These are phyloP conservation scores for Euptelea pleiosperma DNA, from an alignment of 164 flowering plant species.

Conservation along the genomic window DNA sequence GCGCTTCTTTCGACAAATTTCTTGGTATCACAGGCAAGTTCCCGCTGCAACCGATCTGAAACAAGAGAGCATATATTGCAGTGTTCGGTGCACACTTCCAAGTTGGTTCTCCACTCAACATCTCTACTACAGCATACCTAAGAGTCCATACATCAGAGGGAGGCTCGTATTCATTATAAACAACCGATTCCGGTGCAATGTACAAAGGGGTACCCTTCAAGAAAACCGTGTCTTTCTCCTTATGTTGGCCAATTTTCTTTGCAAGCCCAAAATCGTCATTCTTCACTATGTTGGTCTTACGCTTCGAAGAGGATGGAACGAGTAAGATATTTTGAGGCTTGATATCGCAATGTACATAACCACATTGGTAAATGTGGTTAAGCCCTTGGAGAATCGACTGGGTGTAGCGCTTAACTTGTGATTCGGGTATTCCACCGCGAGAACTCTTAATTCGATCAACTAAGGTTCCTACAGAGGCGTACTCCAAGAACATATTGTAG, in stretches of 20 bases:
- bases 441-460: too few species aligned
- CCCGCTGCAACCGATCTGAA: neutral
- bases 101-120: neutral
- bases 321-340: too few species aligned
- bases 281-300: neutral
- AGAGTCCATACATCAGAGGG: constrained; percentile 4
- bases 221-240: neutral
- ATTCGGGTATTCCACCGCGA: too few species aligned
- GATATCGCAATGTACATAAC: too few species aligned
- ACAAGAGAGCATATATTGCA: neutral
- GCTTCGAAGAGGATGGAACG: too few species aligned
- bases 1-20: neutral
- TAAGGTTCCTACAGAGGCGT: too few species aligned
- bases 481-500: too few species aligned
- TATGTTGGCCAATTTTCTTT: neutral
- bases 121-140: neutral
- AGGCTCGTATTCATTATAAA: neutral
- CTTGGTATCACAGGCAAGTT: neutral
- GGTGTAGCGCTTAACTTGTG: too few species aligned
- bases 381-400: too few species aligned
- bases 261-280: constrained; percentile 3
- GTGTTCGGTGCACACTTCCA: neutral
- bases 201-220: constrained; percentile 2
- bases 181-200: neutral
- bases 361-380: too few species aligned